Conservation (phyloP, 192 early-diverging fungal genomes). For the Coemansia sp. region DNA sequence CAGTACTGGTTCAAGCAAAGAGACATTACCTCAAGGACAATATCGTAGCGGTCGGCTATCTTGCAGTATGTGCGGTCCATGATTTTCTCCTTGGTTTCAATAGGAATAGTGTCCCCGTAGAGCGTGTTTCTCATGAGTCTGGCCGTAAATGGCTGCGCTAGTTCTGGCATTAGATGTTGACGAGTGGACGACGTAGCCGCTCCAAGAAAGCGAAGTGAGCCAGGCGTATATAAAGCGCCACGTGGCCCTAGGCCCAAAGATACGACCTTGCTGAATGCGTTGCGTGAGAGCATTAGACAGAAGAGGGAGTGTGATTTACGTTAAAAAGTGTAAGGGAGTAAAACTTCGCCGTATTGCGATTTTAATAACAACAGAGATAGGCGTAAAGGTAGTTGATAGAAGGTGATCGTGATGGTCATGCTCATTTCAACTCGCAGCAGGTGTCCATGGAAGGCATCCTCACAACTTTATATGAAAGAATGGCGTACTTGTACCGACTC, state of each 20-base stretch:
- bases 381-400: neutral
- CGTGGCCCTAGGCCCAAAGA: neutral
- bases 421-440: too few relatives aligned
- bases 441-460: too few relatives aligned
- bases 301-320: neutral
- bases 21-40: slow-evolving; percentile 93
- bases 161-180: neutral
- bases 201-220: neutral
- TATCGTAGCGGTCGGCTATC: slow-evolving; percentile 86
- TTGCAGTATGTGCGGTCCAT: slow-evolving; percentile 85
- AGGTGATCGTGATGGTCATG: too few relatives aligned
- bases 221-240: neutral
- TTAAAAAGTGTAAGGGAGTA: neutral
- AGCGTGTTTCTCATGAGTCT: neutral
- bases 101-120: slow-evolving; percentile 66
- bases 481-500: too few relatives aligned
- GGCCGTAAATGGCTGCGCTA: neutral
- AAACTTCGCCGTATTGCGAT: neutral
- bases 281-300: neutral
- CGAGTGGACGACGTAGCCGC: slow-evolving; percentile 8
- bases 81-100: slow-evolving; percentile 77
- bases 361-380: neutral
- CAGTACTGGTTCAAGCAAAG: slow-evolving; percentile 84
- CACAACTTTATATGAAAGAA: too few relatives aligned
- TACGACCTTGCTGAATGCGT: neutral